Evolutionary conservation across 2,329 filamentous ascomycete species (phyloP).

Genomic region (Cercospora brassicicola): DNA sequence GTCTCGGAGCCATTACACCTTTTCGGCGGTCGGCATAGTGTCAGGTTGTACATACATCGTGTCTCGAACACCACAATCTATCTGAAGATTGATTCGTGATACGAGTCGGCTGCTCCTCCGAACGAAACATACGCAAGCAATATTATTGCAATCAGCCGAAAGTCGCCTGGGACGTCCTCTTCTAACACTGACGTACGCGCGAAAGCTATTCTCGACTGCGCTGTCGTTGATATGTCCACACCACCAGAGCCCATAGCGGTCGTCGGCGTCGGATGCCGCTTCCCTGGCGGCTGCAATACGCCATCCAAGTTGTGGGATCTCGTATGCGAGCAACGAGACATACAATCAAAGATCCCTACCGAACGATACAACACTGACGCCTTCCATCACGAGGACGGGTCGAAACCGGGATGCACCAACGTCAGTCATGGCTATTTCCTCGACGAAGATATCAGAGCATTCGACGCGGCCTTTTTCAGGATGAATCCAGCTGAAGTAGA

Average conservation of each 20-base stretch:
- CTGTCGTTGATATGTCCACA: slow-evolving; percentile 1
- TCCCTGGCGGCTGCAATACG: slow-evolving; percentile 19
- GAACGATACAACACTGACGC: slow-evolving; percentile 27
- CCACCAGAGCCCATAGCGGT: slow-evolving; percentile 45
- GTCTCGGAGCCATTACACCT: too few relatives aligned
- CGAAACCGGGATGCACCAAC: slow-evolving; percentile 19
- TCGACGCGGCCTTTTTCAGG: too few relatives aligned
- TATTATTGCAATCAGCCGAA: slow-evolving; percentile 2
- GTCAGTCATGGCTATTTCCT: slow-evolving; percentile 35
- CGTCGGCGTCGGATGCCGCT: slow-evolving; percentile 46
- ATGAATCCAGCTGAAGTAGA: too few relatives aligned
- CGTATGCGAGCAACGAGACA: slow-evolving; percentile 10
- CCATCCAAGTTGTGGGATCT: slow-evolving; percentile 22
- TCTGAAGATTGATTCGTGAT: too few relatives aligned
- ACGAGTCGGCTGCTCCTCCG: too few relatives aligned
- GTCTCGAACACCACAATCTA: too few relatives aligned
- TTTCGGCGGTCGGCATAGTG: too few relatives aligned
- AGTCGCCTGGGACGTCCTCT: background rate
- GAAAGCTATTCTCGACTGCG: background rate
- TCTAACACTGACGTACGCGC: background rate
- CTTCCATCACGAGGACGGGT: slow-evolving; percentile 16
- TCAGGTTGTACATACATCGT: too few relatives aligned
- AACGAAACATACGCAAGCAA: background rate
- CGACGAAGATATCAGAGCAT: slow-evolving; percentile 26
- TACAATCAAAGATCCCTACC: slow-evolving; percentile 17